Base-by-base conservation (phyloP, 345 rosid species). In the Psidium friedrichsthalianum region DNA sequence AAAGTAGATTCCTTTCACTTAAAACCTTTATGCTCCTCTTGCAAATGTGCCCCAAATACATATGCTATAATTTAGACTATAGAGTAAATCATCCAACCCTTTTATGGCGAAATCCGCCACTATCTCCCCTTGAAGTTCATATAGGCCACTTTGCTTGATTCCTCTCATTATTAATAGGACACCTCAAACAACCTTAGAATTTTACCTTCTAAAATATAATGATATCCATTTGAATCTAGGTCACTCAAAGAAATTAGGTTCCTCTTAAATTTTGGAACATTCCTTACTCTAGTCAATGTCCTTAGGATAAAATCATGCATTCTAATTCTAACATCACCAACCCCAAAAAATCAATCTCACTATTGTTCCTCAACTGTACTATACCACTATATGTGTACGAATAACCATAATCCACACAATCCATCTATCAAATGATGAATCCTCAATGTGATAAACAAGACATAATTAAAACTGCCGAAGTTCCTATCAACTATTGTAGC, bases 61-160 rank as follows among this genome's bases (percentile, higher is more conserved):
- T 32, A 32, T 64, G 5, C 18, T 22, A 32, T 5, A 64, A 18
- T 64, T 64, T 16, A 64, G 20, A 64, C 24, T 10, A 5, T 64
- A 1, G 44, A 64, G 12, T 5, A 64, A 7, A 64, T 64, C 76
- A 64, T 64, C 3, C 4, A 0, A 64, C 22, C 12, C 8, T 22
- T 32, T 11, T 64, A 8, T 2, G 16, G 1, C 0, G 1, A 64
- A 64, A 64, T 64, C 16, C 0, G 1, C 32, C 42, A 64, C 32
- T 64, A 1, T 64, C 76, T 64, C 20, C 42, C 42, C 21, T 64
- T 64, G 5, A 64, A 64, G 42, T 11, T 29, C 76, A 64, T 64
- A 64, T 2, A 1, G 14, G 10, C 22, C 42, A 64, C 1, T 29
- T 29, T 64, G 42, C 22, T 64, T 64, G 22, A 64, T 64, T 64